phyloP scores from a whole-genome alignment of 2,329 filamentous ascomycete genomes.

The Fusarium haematococcum region DNA sequence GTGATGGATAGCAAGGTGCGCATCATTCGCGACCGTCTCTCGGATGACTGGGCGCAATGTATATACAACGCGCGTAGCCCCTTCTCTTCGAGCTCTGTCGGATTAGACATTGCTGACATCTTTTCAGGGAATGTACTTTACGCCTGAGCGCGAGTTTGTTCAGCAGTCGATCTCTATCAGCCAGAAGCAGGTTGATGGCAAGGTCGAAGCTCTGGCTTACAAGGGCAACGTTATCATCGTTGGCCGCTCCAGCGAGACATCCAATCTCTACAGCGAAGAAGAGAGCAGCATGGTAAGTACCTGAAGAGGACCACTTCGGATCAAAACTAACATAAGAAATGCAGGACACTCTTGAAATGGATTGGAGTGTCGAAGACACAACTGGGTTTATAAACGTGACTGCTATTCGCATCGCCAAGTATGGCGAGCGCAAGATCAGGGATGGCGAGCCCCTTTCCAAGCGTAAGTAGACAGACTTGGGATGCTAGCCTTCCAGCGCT shows the following conservation, averaged over 20 bases:
- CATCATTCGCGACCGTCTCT: conserved; percentile 8
- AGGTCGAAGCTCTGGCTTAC: conserved; percentile 9
- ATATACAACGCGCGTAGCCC: conserved; percentile 1
- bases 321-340: conserved; percentile 10
- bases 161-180: conserved; percentile 6
- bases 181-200: conserved; percentile 9
- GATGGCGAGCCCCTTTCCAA: conserved; percentile 9
- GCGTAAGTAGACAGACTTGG: conserved; percentile 8
- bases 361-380: conserved; percentile 9
- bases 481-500: conserved; percentile 3
- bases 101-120: conserved; percentile 7
- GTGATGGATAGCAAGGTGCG: conserved; percentile 9
- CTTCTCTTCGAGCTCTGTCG: conserved; percentile 1
- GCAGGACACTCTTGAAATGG: conserved; percentile 10
- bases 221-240: conserved; percentile 7
- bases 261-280: conserved; percentile 9
- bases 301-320: conserved; percentile 1
- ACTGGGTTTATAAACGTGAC: conserved; percentile 2
- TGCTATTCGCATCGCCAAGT: conserved; percentile 5
- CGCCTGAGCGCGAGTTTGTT: conserved; percentile 8
- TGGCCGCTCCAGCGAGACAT: conserved; percentile 10
- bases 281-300: conserved; percentile 9
- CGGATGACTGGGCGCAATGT: conserved; percentile 5
- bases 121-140: conserved; percentile 9
- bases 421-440: conserved; percentile 9